Conservation (phyloP, 805 yeast species). For the Schizosaccharomyces octosporus region DNA sequence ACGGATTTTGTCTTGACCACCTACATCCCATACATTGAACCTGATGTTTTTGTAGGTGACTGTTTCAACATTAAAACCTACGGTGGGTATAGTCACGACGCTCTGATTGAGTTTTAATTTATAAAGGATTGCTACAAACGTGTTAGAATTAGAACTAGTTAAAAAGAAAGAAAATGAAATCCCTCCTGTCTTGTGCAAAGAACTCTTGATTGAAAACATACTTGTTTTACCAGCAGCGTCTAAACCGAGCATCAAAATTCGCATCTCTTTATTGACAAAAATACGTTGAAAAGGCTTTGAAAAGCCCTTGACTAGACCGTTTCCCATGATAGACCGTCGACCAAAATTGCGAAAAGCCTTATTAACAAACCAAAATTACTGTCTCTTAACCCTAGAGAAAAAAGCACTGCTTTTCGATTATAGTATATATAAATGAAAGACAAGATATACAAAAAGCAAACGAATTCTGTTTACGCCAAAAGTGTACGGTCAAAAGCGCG, state of each 20-base stretch:
- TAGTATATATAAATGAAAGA: no score
- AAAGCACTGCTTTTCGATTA: not conserved
- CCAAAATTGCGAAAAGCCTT: not conserved
- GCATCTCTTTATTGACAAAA: constrained; percentile 9
- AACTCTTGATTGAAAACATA: constrained; percentile 10
- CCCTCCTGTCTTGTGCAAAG: not conserved
- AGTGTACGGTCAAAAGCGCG: no score
- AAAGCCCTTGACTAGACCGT: not conserved
- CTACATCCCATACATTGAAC: constrained; percentile 84
- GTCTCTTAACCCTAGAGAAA: not conserved
- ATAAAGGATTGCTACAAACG: constrained; percentile 33
- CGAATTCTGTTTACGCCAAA: no score
- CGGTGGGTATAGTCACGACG: constrained; percentile 55
- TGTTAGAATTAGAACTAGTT: no score
- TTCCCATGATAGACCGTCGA: not conserved
- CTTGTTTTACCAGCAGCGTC: constrained; percentile 83
- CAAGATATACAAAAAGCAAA: no score
- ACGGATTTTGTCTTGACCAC: constrained; percentile 81
- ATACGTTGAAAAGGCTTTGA: not conserved
- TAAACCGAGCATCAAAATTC: constrained; percentile 71
- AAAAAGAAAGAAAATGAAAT: no score
- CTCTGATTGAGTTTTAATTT: constrained; percentile 23
- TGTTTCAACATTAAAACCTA: constrained; percentile 57
- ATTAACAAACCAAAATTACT: not conserved
- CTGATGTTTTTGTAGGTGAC: constrained; percentile 59